Conservation (phyloP, 768 basidiomycete species). For the Leccinellum albellum region DNA sequence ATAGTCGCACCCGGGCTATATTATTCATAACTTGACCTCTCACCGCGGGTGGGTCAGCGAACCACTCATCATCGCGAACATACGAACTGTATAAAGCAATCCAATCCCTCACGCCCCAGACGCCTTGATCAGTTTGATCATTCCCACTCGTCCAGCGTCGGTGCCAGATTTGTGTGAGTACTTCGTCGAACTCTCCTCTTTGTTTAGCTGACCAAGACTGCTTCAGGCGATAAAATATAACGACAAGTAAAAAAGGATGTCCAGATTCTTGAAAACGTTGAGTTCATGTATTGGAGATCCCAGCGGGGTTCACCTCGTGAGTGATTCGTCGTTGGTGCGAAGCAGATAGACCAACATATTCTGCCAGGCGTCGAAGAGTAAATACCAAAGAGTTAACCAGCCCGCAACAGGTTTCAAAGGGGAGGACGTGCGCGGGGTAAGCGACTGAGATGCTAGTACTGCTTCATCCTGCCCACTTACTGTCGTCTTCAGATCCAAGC, state of each 20-base stretch:
- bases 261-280: conserved; percentile 8
- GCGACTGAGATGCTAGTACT: background rate
- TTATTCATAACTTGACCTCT: conserved; percentile 11
- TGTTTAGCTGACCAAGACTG: background rate
- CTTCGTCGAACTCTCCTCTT: background rate
- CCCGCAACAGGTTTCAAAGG: conserved; percentile 20
- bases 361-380: conserved; percentile 13
- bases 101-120: conserved; percentile 2
- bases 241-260: conserved; percentile 7
- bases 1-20: background rate
- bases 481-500: conserved; percentile 15
- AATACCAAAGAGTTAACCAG: conserved; percentile 8
- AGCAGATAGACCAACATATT: background rate
- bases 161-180: conserved; percentile 1
- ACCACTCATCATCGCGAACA: background rate
- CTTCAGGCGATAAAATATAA: conserved; percentile 5
- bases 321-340: background rate
- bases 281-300: conserved; percentile 22
- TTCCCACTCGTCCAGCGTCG: background rate
- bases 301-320: conserved; percentile 12
- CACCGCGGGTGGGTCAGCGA: conserved; percentile 2
- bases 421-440: conserved; percentile 18
- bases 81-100: background rate
- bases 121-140: conserved; percentile 5
- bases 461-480: background rate